Evolutionary conservation across 2,329 filamentous ascomycete genomes (phyloP), one percentile per base, ranked within the genome.

Genomic region (Pseudogymnoascus sp.): DNA sequence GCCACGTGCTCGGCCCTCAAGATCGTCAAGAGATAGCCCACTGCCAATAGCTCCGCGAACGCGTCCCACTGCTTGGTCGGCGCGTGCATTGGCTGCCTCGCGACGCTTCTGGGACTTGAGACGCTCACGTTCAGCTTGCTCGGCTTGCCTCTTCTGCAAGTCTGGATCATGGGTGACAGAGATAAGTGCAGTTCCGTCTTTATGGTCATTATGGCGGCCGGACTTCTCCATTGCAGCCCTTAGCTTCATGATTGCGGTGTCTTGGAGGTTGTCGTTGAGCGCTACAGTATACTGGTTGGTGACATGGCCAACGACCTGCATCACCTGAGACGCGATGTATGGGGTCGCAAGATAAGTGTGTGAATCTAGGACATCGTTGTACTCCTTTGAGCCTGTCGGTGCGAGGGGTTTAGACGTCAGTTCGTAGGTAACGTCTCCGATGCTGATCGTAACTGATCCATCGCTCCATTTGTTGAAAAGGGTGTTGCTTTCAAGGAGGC

Each of bases 401-500:
- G 88, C 89, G 59, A 92, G 83, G 23, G 81, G 76, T 75, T 90
- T 91, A 69, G 84, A 86, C 66, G 86, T 82, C 53, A 93, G 82
- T 70, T 91, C 88, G 78, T 88, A 93, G 70, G 93, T 89, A 67
- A 87, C 85, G 64, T 85, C 86, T 12, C 89, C 90, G 23, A 93
- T 80, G n/a, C 88, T 84, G 23, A 93, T 78, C 10, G 89, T 92
- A 14, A 90, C 78, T 3, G 88, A 91, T 28, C 90, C 90, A 71
- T 93, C 90, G 66, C 87, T 91, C 90, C 90, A 93, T 68, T 84
- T 84, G 71, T 90, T 84, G 31, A 93, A 78, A 66, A 87, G 83
- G 2, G 90, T 84, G 72, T 93, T 93, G 71, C 89, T 92, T 72
- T 89, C 84, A 11, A 92, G 79, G 66, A 85, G 78, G 59, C 83